Base-by-base conservation (phyloP, 192 early-diverging fungal genomes). In the Spinellus fusiger region DNA sequence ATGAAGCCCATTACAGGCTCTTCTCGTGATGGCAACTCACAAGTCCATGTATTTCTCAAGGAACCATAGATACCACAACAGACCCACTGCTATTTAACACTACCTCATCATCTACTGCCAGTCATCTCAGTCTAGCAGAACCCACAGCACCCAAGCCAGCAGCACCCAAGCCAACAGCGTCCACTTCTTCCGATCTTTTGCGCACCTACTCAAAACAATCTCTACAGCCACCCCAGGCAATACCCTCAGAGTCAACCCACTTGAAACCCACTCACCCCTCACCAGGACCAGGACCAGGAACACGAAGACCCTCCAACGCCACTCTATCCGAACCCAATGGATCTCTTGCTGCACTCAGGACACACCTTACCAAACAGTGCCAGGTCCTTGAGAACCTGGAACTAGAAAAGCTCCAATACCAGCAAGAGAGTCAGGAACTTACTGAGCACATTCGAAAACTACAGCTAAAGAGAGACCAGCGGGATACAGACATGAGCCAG, bases 331-430 rank as follows among this genome's bases (percentile, higher is more conserved):
- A 12, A 44, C 40, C 18, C 40, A 2, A 44, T 18, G 18, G 15
- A n/a, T 44, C 40, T 10, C 15, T 44, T 12, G 2, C 40, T n/a
- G 40, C 40, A 44, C 40, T 44, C 40, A 44, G 18, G 18, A 18
- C 40, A 16, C 1, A 35, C 26, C 26, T 61, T 5, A 15, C 26
- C 28, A 33, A 59, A 40, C 56, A 49, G 20, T 40, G 35, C 1
- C 7, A 51, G 9, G n/a, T 52, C 3, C 31, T 53, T 4, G 38
- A 59, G 9, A 40, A 66, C 9, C 49, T 57, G 10, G 31, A 44
- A 4, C 10, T 37, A 7, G 55, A 62, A 54, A 62, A 62, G 15
- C 33, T 23, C 28, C 40, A 47, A 34, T 51, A 51, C 33, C 20
- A 37, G 27, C 18, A 10, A 13, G 33, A 66, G 15, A 49, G 27